Evolutionary conservation across 331 rosid species (phyloP).

Genomic region (Ulmus americana): DNA sequence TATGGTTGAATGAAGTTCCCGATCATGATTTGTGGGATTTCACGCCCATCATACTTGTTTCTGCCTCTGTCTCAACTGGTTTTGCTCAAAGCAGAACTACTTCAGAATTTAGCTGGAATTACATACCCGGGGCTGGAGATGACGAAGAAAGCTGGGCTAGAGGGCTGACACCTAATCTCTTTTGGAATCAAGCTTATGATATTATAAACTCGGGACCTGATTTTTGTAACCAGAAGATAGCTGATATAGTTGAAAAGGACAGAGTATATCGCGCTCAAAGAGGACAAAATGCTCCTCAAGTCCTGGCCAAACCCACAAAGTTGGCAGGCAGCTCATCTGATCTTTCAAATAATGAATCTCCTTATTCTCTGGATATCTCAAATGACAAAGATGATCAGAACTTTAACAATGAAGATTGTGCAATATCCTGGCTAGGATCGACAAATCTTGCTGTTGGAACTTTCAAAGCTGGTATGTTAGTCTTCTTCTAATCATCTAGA

Average conservation of each 20-base stretch:
- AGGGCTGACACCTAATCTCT: constrained; percentile 67
- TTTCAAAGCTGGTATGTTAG: constrained; percentile 50
- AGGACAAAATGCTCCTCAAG: constrained; percentile 70
- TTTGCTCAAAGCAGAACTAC: constrained; percentile 46
- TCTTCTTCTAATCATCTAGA: neutral
- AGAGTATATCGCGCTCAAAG: constrained; percentile 57
- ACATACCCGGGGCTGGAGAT: constrained; percentile 83
- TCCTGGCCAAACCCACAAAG: constrained; percentile 46
- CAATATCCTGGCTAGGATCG: constrained; percentile 59
- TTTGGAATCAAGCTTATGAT: constrained; percentile 72
- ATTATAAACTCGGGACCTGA: constrained; percentile 69
- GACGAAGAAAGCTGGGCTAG: constrained; percentile 96
- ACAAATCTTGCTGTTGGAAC: constrained; percentile 66
- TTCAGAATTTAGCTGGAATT: constrained; percentile 89
- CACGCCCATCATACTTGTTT: constrained; percentile 81
- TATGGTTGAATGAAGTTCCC: constrained; percentile 93
- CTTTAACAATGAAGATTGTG: constrained; percentile 24
- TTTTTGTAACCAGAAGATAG: constrained; percentile 64
- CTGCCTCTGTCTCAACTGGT: constrained; percentile 55
- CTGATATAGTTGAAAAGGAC: constrained; percentile 69
- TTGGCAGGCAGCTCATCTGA: constrained; percentile 24
- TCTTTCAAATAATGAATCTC: constrained; percentile 29
- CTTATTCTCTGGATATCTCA: constrained; percentile 24
- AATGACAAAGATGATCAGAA: constrained; percentile 19
- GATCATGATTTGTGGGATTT: constrained; percentile 91